Percentiles rank a stretch among this genome's conserved stretches.
Conservation (phyloP, 1,139 yeast genomes). For the Taphrina wiesneri region DNA sequence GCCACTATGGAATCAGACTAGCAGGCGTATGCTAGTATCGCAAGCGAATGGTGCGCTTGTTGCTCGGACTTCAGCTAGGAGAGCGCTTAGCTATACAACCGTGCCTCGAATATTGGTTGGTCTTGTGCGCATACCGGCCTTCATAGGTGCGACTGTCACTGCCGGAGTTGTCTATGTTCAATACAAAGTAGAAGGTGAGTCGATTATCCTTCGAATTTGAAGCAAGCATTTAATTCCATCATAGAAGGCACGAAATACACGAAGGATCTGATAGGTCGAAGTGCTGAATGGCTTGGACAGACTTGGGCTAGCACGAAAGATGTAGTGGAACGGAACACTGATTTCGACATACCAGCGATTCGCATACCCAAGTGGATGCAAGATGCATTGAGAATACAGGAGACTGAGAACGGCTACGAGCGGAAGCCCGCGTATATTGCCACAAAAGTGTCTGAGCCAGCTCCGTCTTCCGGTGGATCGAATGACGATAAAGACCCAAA, state of each 20-base stretch:
- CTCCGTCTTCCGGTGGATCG: conserved; percentile 5
- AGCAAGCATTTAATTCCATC: background rate
- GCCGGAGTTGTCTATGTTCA: conserved; percentile 94
- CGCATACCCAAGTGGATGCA: conserved; percentile 25
- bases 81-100: conserved; percentile 16
- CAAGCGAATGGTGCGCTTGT: background rate
- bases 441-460: background rate
- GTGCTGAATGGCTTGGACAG: conserved; percentile 54
- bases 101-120: conserved; percentile 58
- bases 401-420: conserved; percentile 4
- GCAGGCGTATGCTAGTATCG: conserved; percentile 12
- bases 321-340: conserved; percentile 47
- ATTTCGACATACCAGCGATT: conserved; percentile 11
- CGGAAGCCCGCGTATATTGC: background rate
- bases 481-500: conserved; percentile 41
- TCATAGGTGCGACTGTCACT: conserved; percentile 84
- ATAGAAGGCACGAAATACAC: conserved; percentile 73
- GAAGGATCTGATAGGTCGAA: conserved; percentile 60
- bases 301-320: conserved; percentile 5
- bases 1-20: conserved; percentile 10
- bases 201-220: background rate
- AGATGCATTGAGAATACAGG: conserved; percentile 8
- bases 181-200: conserved; percentile 67
- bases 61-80: background rate
- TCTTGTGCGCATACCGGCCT: conserved; percentile 67